These are phyloP conservation scores for Sanghuangporus baumii DNA, from an alignment of 1,284 basidiomycete species.

Conservation along the genomic window DNA sequence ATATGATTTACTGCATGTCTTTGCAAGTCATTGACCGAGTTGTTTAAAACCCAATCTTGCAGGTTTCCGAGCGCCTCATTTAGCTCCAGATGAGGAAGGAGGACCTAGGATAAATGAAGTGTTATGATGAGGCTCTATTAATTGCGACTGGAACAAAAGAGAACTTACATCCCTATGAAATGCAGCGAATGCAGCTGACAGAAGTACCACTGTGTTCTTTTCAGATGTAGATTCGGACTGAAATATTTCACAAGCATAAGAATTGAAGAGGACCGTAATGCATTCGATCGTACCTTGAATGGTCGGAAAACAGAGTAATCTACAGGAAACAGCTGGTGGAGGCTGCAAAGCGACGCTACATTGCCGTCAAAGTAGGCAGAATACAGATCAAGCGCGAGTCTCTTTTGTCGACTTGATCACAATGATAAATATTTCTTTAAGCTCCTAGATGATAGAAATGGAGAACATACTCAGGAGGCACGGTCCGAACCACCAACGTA, in stretches of 20 bases:
- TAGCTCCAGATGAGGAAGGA: constrained; percentile 2
- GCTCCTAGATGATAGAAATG: constrained; percentile 17
- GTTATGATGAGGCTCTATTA: too few species aligned
- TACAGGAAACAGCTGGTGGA: constrained; percentile 41
- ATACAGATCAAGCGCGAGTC: constrained; percentile 47
- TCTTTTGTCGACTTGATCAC: constrained; percentile 47
- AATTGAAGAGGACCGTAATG: background rate
- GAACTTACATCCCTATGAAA: constrained; percentile 57
- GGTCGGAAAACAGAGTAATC: constrained; percentile 34
- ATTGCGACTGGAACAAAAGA: background rate
- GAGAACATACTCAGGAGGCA: constrained; percentile 54
- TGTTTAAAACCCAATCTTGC: constrained; percentile 9
- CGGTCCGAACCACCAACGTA: constrained; percentile 60
- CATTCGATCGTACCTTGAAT: constrained; percentile 36
- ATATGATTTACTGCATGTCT: constrained; percentile 7
- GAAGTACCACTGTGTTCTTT: constrained; percentile 60
- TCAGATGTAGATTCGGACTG: constrained; percentile 39
- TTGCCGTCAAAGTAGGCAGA: constrained; percentile 58
- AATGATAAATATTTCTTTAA: constrained; percentile 1
- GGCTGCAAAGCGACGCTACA: constrained; percentile 47
- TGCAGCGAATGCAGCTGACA: constrained; percentile 59
- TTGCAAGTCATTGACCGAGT: constrained; percentile 3
- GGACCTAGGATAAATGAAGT: background rate
- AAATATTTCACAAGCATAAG: constrained; percentile 29
- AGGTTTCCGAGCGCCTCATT: constrained; percentile 1